Evolutionary conservation across 768 basidiomycete genomes (phyloP), one percentile per base, ranked within the genome.

Genomic region (Hericium coralloides): DNA sequence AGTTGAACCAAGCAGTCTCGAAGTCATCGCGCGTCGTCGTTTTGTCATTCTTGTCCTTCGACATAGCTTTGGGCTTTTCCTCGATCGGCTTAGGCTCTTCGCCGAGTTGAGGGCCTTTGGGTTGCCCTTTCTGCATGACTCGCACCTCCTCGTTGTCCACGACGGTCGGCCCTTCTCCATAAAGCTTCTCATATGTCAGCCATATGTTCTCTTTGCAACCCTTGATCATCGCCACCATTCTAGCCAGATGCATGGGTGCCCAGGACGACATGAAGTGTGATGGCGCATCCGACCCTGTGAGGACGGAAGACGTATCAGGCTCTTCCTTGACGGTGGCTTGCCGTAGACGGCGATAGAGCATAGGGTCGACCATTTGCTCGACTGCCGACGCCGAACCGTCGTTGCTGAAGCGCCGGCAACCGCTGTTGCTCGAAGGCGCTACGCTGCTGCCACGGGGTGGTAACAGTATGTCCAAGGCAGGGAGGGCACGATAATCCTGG

Each of bases 181-280:
- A 70, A 0, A 86, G 66, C 54, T 70, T 72, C 48, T 79, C 69
- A 65, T 87, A 89, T 66, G 84, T 83, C 20, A 69, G 67, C 79
- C 80, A 86, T 41, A 91, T 80, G 18, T 83, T 79, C 41, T 86
- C 85, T 63, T 87, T 87, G 71, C 86, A 89, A 15, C 77, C 79
- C 23, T 68, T 64, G 23, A 89, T 75, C 18, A 78, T 79, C 31
- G 73, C 75, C 9, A 89, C 78, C 25, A 73, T 78, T 58, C 77
- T 79, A 12, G 80, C 80, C 10, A 90, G 73, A 65, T 89, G 87
- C 79, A 90, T 83, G 25, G 76, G 70, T n/a, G 75, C 75, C 71
- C 78, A 81, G 20, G 72, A 70, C 17, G 76, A 69, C 48, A 79
- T 65, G 18, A 65, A 58, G 53, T 70, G 61, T 60, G 68, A 58